Conservation (phyloP, 129 eudicot genomes). For the Smallanthus sonchifolius region DNA sequence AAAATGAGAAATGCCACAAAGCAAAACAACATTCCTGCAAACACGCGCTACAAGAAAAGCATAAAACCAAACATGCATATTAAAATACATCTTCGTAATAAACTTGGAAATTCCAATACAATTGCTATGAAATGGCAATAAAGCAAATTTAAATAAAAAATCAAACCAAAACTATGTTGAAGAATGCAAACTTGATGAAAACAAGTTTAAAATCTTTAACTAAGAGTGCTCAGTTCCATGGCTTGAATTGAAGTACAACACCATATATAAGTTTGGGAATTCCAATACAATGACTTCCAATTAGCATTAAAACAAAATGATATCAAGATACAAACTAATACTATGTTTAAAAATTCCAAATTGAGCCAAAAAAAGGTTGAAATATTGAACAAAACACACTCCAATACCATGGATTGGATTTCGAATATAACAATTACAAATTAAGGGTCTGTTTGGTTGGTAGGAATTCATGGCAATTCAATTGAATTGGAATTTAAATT, state of each 20-base stretch:
- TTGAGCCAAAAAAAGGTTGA: too few relatives aligned
- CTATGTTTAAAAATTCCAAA: background rate
- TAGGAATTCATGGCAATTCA: too few relatives aligned
- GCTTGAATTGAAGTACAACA: background rate
- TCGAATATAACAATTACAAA: background rate
- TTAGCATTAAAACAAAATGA: too few relatives aligned
- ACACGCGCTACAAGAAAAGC: conserved; percentile 46
- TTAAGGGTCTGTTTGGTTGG: background rate
- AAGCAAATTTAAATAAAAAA: background rate
- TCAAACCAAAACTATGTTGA: background rate
- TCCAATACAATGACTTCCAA: too few relatives aligned
- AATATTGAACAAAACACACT: background rate
- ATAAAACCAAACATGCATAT: conserved; percentile 3
- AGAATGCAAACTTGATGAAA: background rate
- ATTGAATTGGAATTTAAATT: too few relatives aligned
- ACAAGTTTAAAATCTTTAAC: background rate
- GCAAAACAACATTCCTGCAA: conserved; percentile 53
- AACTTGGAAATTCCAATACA: background rate
- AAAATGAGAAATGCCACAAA: conserved; percentile 56
- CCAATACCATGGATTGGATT: background rate
- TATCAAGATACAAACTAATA: background rate
- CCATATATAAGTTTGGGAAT: too few relatives aligned
- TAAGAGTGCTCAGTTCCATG: background rate
- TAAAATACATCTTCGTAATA: background rate
- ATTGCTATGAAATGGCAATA: background rate